Base-by-base conservation (phyloP, 176 grass and related monocot species). In the Juncus effusus region DNA sequence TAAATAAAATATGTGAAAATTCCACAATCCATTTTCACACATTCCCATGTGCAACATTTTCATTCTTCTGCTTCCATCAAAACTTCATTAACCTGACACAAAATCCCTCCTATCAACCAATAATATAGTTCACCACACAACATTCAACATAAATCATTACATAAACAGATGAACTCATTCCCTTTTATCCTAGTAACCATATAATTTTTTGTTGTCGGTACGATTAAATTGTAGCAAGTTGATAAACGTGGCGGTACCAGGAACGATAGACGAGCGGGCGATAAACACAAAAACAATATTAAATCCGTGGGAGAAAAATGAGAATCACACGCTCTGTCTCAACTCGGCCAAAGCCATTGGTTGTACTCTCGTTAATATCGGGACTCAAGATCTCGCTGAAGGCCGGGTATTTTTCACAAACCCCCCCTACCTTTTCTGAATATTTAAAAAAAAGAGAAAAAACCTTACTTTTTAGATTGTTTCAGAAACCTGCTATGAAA, bases 241-340 rank as follows among this genome's bases (percentile, higher is more conserved):
- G 56, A 89, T 92, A 64, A 97, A 97, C 82, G 56, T 97, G 82
- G 93, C 93, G 3, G 88, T 92, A 49, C 88, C 85, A 6, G 88
- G 88, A 57, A 97, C 93, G 36, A 92, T 97, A 51, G 88, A 97
- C 4, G 93, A 97, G 74, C 79, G 88, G 47, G 88, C 88, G 40
- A 89, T 97, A 69, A 97, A 97, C 56, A 92, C 88, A 9, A 97
- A 97, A 70, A 92, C 59, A 70, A 55, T 83, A 58, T 74, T 97
- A 38, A 97, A 97, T 55, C 85, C 83, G 36, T 97, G 93, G 93
- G 93, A 97, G 73, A 97, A 97, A 85, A 97, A 92, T 13, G 93
- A 89, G 77, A 97, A 97, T 71, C 93, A 92, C 58, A 92, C 88
- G 6, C 88, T 97, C 51, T 92, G 88, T 64, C 88, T 97, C 64